Base-by-base conservation (phyloP, 768 basidiomycete genomes). In the Russula virescens region DNA sequence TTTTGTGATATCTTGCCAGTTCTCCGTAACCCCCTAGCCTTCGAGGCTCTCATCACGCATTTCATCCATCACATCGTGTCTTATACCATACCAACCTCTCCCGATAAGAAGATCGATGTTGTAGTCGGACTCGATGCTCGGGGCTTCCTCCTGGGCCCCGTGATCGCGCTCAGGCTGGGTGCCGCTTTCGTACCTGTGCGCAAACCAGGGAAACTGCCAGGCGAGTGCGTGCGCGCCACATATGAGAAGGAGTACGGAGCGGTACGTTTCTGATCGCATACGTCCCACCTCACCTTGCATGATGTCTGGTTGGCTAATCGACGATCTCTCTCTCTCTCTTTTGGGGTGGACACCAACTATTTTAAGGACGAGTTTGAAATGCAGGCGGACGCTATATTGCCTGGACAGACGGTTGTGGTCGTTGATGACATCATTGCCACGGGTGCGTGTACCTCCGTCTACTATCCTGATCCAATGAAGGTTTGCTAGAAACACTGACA, bases 401-500 rank as follows among this genome's bases (percentile, higher is more conserved):
- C 86, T 5, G 93, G 94, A 31, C 87, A 94, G 72, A 88, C 78
- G 63, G 92, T 94, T 23, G 73, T 99, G 50, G 79, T 99, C 48
- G 79, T 99, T 28, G 97, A 99, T 74, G 97, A 99, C 74, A 80
- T 99, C 45, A 91, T 99, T 66, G 97, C 97, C 0, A 98, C 96
- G 34, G 96, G 95, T 90, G 66, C 47, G 80, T 9, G 3, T 65
- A 19, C n/a, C 25, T 18, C 34, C 18, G 8, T 42, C 19, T 55
- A 8, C 19, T 55, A 8, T 31, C 31, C 31, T 31, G 31, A 31
- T 14, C n/a, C 23, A 50, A 38, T 38, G 31, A 25, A 21, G 4
- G 31, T 7, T 14, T 40, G 21, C 28, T 25, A 51, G 28, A 18
- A 34, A 56, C 31, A 35, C 38, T 58, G 59, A 58, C 48, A 16